Percentiles rank a stretch among this genome's conserved stretches.
These are phyloP conservation scores for Ulota crispa DNA, from an alignment of 225 moss, liverwort and hornwort species.

Conservation along the genomic window DNA sequence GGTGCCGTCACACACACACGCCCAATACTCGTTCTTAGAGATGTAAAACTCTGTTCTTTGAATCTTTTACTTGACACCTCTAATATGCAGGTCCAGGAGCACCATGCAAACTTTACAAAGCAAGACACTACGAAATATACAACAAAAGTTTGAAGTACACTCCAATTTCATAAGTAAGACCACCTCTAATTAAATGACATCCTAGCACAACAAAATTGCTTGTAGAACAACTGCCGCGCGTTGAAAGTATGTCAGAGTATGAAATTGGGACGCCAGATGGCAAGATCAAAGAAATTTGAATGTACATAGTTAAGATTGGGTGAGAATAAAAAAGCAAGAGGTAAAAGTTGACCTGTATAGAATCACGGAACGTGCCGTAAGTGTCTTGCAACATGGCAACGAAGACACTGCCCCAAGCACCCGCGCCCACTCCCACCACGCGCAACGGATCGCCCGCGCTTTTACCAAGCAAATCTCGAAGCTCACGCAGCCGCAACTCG, in stretches of 20 bases:
- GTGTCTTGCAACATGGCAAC: constrained; percentile 94
- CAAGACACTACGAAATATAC: background rate
- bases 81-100: background rate
- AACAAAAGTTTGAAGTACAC: background rate
- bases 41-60: background rate
- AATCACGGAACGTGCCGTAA: constrained; percentile 78
- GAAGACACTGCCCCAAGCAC: constrained; percentile 98
- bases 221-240: background rate
- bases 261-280: background rate
- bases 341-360: constrained; percentile 1
- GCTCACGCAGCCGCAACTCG: constrained; percentile 46
- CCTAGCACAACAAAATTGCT: background rate
- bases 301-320: background rate
- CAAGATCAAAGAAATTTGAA: background rate
- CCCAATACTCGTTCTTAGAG: background rate
- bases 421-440: constrained; percentile 88
- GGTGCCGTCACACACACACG: background rate
- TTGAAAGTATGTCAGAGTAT: background rate
- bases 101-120: background rate
- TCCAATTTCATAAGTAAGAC: background rate
- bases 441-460: constrained; percentile 80
- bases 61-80: background rate
- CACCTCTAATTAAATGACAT: background rate
- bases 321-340: background rate
- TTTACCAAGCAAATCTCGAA: constrained; percentile 74